A percentile compares a stretch with the other conserved stretches of the same genome.
Evolutionary conservation across 1,139 yeast genomes (phyloP).

Genomic region (Suhomyces bokatorum): DNA sequence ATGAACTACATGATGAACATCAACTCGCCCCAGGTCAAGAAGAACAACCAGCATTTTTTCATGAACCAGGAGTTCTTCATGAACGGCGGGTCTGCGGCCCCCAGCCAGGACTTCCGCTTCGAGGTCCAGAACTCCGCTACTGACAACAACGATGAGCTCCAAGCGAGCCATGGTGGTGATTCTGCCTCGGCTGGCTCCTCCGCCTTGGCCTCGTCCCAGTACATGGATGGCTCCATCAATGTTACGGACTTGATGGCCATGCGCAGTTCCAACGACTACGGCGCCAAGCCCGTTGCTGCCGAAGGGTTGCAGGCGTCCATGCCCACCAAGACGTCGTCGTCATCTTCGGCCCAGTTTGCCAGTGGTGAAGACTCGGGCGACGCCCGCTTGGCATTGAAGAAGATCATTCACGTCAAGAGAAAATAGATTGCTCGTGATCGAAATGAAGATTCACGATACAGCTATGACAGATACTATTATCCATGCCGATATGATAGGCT

Average conservation of each 20-base stretch:
- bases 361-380: slow-evolving; percentile 37
- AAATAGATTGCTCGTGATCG: slow-evolving; percentile 14
- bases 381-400: slow-evolving; percentile 45
- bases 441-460: slow-evolving; percentile 7
- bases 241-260: slow-evolving; percentile 24
- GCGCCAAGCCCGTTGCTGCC: neutral
- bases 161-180: neutral
- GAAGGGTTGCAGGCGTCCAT: slow-evolving; percentile 3
- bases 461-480: no score
- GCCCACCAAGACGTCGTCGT: slow-evolving; percentile 4
- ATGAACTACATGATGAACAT: slow-evolving; percentile 43
- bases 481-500: no score
- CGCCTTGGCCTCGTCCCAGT: neutral
- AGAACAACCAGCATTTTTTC: slow-evolving; percentile 22
- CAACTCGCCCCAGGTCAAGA: slow-evolving; percentile 36
- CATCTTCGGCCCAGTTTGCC: slow-evolving; percentile 6
- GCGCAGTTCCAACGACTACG: slow-evolving; percentile 7
- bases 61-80: slow-evolving; percentile 35
- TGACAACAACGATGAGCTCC: neutral
- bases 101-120: slow-evolving; percentile 6
- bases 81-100: slow-evolving; percentile 9
- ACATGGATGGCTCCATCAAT: slow-evolving; percentile 16
- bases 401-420: slow-evolving; percentile 39
- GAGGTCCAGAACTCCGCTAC: slow-evolving; percentile 6
- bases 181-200: neutral